Evolutionary conservation across 148 eudicot species (phyloP).

Genomic region (Spergularia marina): DNA sequence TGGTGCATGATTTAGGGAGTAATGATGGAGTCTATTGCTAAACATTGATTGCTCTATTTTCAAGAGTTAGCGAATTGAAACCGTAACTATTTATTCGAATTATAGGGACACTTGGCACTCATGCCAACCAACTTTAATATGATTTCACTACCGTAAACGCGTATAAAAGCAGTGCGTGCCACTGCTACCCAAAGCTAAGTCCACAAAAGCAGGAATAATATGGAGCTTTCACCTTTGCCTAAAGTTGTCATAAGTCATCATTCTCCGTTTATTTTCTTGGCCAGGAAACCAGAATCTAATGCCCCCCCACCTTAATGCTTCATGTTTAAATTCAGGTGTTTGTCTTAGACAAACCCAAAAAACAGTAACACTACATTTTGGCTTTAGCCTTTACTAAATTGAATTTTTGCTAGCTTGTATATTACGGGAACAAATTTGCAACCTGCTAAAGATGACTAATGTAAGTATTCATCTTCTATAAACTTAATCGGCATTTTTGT

Average conservation of each 20-base stretch:
- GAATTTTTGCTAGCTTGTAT: neutral
- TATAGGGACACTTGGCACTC: too few species aligned
- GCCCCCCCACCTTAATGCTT: slow-evolving; percentile 13
- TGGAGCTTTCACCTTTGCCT: slow-evolving; percentile 27
- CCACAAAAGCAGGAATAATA: slow-evolving; percentile 28
- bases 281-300: slow-evolving; percentile 31
- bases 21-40: too few species aligned
- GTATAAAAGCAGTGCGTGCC: slow-evolving; percentile 9
- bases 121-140: too few species aligned
- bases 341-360: neutral
- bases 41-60: too few species aligned
- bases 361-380: slow-evolving; percentile 7
- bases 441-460: slow-evolving; percentile 29
- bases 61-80: too few species aligned
- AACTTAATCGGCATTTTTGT: neutral
- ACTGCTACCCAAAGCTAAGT: slow-evolving; percentile 3
- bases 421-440: neutral
- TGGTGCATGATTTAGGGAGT: too few species aligned
- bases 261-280: neutral
- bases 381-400: neutral
- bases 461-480: slow-evolving; percentile 16
- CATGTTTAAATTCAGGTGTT: slow-evolving; percentile 10
- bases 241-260: slow-evolving; percentile 17
- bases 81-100: too few species aligned
- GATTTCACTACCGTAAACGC: slow-evolving; percentile 5